Evolutionary conservation across 208 protist genomes (phyloP), one percentile per base, ranked within the genome.

Genomic region (Wallacemonas sp.): DNA sequence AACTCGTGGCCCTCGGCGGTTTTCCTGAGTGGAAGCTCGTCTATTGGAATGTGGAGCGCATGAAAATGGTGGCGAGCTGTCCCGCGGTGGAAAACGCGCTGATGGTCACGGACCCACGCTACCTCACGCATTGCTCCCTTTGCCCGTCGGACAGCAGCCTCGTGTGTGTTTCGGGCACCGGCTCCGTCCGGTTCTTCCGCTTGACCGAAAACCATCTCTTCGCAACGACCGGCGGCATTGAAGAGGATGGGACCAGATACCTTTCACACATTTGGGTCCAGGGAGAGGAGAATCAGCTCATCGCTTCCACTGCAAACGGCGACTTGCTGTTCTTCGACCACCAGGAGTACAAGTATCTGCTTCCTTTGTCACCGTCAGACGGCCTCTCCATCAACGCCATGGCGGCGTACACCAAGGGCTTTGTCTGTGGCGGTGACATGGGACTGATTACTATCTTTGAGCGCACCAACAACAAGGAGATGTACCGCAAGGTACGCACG

Each of bases 381-480:
- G 91, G 89, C 9, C 73, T 97, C 48, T 81, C 87, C n/a, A 97
- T 98, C 68, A 91, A 84, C 36, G 66, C 85, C 3, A 71, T 98
- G 24, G 73, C 85, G 37, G 62, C 78, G n/a, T 96, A 94, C 75
- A 88, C 74, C 27, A 98, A 98, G 61, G 97, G 97, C 19, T 98
- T 99, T 64, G 90, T 98, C 22, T 97, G 93, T 55, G 96, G 93
- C 4, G 87, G 93, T 13, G 95, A 98, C 61, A 91, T 94, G 78
- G 95, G 97, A n/a, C 68, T 96, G 39, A 88, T 98, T 61, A 88
- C 80, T 29, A 91, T 98, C 30, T 98, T 96, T 73, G 96, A 98
- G 75, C 78, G 82, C 17, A 87, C 82, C 19, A 90, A 97, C 63
- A 96, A 85, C 65, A 96, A 93, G 65, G 88, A 97, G 59, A 83